phyloP scores from a whole-genome alignment of 495 filamentous ascomycete genomes.

The Aspergillus asperescens region DNA sequence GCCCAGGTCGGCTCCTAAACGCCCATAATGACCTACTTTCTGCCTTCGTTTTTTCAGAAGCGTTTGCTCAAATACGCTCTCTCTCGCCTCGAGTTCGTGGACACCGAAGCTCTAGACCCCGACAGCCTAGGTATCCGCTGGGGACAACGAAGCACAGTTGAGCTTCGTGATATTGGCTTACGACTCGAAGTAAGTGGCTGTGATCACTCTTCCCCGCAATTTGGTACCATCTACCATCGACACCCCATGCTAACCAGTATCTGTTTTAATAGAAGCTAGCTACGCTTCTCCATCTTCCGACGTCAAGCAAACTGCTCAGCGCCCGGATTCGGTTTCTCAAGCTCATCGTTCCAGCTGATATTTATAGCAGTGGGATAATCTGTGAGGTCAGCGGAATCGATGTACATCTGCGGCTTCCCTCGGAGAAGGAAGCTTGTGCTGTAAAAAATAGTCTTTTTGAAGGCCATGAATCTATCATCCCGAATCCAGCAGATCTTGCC shows the following conservation, averaged over 20 bases:
- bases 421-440: conserved; percentile 27
- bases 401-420: conserved; percentile 49
- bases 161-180: conserved; percentile 75
- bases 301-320: conserved; percentile 59
- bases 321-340: conserved; percentile 66
- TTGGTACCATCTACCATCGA: conserved; percentile 8
- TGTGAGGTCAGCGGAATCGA: conserved; percentile 75
- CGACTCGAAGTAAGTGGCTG: conserved; percentile 57
- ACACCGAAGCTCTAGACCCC: conserved; percentile 71
- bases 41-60: conserved; percentile 76
- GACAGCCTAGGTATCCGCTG: conserved; percentile 73
- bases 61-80: conserved; percentile 75
- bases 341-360: conserved; percentile 73
- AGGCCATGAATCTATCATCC: conserved; percentile 39
- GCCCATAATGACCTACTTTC: conserved; percentile 50
- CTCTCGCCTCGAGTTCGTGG: conserved; percentile 72
- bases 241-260: conserved; percentile 13
- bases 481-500: conserved; percentile 77
- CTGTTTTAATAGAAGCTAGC: conserved; percentile 61
- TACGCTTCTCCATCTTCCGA: conserved; percentile 64
- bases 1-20: conserved; percentile 28
- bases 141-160: conserved; percentile 70
- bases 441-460: conserved; percentile 10
- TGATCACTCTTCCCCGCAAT: conserved; percentile 13
- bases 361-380: conserved; percentile 70